phyloP scores from a whole-genome alignment of 1,284 basidiomycete genomes.

The Ustilago bromivora region DNA sequence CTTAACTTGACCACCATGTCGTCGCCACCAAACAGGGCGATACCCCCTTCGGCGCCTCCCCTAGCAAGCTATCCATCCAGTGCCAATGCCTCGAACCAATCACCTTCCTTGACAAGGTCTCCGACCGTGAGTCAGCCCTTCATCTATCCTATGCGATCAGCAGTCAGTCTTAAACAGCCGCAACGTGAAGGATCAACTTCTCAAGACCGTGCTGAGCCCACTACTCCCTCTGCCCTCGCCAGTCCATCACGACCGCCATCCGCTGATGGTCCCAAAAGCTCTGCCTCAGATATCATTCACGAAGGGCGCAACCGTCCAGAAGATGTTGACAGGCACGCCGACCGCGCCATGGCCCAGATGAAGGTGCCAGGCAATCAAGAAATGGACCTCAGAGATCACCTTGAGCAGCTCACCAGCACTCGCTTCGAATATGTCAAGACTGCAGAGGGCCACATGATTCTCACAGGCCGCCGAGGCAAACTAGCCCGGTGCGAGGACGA shows the following conservation, averaged over 20 bases:
- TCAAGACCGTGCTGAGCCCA: constrained; percentile 6
- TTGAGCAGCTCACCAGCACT: constrained; percentile 56
- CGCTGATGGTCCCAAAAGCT: constrained; percentile 12
- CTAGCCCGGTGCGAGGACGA: constrained; percentile 83
- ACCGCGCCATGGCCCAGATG: constrained; percentile 37
- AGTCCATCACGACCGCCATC: constrained; percentile 19
- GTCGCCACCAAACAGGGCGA: constrained; percentile 21
- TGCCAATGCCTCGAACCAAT: constrained; percentile 9
- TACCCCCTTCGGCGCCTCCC: constrained; percentile 18
- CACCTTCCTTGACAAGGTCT: constrained; percentile 29
- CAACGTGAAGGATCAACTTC: constrained; percentile 17
- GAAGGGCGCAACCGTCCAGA: constrained; percentile 33
- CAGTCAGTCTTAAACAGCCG: constrained; percentile 60
- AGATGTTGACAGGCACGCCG: constrained; percentile 41
- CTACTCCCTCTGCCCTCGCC: constrained; percentile 1
- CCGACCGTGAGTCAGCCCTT: constrained; percentile 53
- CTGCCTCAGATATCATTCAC: constrained; percentile 18
- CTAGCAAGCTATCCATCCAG: constrained; percentile 6
- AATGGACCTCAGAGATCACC: constrained; percentile 28
- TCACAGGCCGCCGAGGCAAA: constrained; percentile 78
- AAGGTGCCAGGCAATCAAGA: constrained; percentile 33
- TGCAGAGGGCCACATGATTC: constrained; percentile 79
- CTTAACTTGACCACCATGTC: constrained; percentile 20
- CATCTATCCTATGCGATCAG: constrained; percentile 63
- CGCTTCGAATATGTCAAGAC: constrained; percentile 79